These are phyloP conservation scores for Teunomyces barrocoloradensis DNA, from an alignment of 805 yeast species.

Conservation along the genomic window DNA sequence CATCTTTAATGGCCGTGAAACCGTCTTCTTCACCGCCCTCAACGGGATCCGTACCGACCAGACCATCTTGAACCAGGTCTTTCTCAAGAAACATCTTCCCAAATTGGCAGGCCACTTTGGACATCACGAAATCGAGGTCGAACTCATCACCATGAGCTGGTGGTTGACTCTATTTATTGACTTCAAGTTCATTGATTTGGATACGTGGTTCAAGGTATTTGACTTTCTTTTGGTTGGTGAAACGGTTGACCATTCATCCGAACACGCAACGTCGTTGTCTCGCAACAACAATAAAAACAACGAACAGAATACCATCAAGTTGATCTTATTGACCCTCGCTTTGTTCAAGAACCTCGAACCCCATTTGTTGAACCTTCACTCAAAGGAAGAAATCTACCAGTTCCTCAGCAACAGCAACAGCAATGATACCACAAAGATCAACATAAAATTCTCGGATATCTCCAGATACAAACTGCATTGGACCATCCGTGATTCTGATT, in stretches of 20 bases:
- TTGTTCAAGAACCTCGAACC: slow-evolving; percentile 37
- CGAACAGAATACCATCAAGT: slow-evolving; percentile 19
- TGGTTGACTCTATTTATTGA: slow-evolving; percentile 54
- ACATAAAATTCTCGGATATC: slow-evolving; percentile 11
- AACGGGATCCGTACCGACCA: slow-evolving; percentile 39
- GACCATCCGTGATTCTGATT: background rate
- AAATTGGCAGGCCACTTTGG: slow-evolving; percentile 35
- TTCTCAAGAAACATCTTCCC: slow-evolving; percentile 40
- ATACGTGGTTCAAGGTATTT: slow-evolving; percentile 51
- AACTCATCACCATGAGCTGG: slow-evolving; percentile 55
- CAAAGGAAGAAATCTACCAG: slow-evolving; percentile 30
- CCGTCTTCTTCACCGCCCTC: slow-evolving; percentile 15
- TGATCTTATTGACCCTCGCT: slow-evolving; percentile 33
- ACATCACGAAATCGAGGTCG: slow-evolving; percentile 40
- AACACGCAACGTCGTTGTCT: background rate
- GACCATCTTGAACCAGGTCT: slow-evolving; percentile 26
- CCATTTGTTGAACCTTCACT: slow-evolving; percentile 20
- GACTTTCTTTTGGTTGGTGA: slow-evolving; percentile 40
- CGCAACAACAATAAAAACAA: background rate
- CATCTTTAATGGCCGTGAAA: slow-evolving; percentile 3
- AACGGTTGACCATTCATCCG: background rate
- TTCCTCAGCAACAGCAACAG: slow-evolving; percentile 10
- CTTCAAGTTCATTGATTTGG: slow-evolving; percentile 43
- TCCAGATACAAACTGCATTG: slow-evolving; percentile 9
- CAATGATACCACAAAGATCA: background rate